Base-by-base conservation (phyloP, 208 protist genomes). In the Acanthamoeba sp. region DNA sequence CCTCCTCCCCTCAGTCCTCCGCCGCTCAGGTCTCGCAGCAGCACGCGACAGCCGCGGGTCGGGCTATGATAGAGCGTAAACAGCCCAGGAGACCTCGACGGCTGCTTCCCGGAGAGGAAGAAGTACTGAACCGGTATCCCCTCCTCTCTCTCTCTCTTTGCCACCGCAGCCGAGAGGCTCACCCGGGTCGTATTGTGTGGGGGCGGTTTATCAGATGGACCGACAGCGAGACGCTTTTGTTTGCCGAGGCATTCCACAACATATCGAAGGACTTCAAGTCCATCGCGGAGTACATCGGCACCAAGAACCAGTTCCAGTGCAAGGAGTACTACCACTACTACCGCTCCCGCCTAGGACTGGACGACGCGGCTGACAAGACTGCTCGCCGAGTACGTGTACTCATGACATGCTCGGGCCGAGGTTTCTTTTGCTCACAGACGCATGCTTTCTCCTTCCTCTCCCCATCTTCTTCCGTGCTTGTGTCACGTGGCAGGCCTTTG, bases 271-370 rank as follows among this genome's bases (percentile, higher is more conserved):
- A 93, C 34, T 93, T 93, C 90, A 93, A 93, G 38, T 93, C 90
- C 7, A 93, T 93, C 6, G 90, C 90, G 4, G 90, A 93, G 71
- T 93, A 93, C 42, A 84, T 93, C 38, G 90, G 90, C 27, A 93
- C 90, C 69, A 93, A 93, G 55, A 93, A 93, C 71, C 90, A 93
- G 90, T 93, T 93, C 32, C 90, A 93, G 69, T 93, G 90, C 69
- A 93, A 93, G 57, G 90, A 93, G 69, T 93, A 85, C 69, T 93
- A 93, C 66, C 69, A 93, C 29, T 85, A 84, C 71, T 85, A 93
- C 48, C 90, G 90, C 69, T 85, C 66, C 20, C 90, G 90, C 14
- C 50, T 93, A 42, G 90, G 90, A 6, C 48, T 93, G 27, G 90
- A 93, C 34, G 90, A 93, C 22, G 66, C 62, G 22, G 52, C 42